Evolutionary conservation across 2,329 filamentous ascomycete genomes (phyloP), one percentile per base, ranked within the genome.

Genomic region (Aspergillus viridinutans): DNA sequence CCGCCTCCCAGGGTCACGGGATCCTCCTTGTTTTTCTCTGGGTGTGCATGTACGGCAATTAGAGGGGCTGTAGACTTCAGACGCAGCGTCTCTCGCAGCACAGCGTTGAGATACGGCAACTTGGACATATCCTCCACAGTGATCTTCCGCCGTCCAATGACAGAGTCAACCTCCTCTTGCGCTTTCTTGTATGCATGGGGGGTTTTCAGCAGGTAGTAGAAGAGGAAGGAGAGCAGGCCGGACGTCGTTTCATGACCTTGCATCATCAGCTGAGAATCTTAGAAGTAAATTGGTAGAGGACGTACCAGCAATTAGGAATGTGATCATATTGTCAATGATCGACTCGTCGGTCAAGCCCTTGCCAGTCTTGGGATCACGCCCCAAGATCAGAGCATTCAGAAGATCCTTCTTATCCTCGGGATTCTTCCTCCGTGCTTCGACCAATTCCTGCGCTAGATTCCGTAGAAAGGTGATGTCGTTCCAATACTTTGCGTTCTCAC

Each of bases 261-360:
- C 7, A 25, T 23, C 10, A 26, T 43, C 8, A 43, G 40, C 8
- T 43, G 10, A 42, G 25, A 21, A 23, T 54, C 9, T 38, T 9
- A 8, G 20, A 47, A 21, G 12, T n/a, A 40, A 8, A 14, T 5
- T 21, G 28, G 9, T 7, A 5, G 40, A 17, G 38, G 2, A 57
- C 67, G 61, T 68, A 72, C 79, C 85, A 38, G 86, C 86, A 64
- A 88, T 85, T 9, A 90, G 71, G 62, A 90, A 90, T 0, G 87
- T 90, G 57, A 89, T 85, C 74, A 91, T 83, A 61, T 91, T 89
- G 67, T 87, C 80, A 17, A 84, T 80, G 60, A 90, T 88, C 50
- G 79, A 83, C 4, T 81, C 76, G 58, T 89, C 85, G 1, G 77
- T 81, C 61, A 91, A 74, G n/a, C 80, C 81, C 63, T 86, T 77